Percentiles rank a stretch among this genome's conserved stretches.
Evolutionary conservation across 768 basidiomycete species (phyloP).

Genomic region (Collybiopsis luxurians): DNA sequence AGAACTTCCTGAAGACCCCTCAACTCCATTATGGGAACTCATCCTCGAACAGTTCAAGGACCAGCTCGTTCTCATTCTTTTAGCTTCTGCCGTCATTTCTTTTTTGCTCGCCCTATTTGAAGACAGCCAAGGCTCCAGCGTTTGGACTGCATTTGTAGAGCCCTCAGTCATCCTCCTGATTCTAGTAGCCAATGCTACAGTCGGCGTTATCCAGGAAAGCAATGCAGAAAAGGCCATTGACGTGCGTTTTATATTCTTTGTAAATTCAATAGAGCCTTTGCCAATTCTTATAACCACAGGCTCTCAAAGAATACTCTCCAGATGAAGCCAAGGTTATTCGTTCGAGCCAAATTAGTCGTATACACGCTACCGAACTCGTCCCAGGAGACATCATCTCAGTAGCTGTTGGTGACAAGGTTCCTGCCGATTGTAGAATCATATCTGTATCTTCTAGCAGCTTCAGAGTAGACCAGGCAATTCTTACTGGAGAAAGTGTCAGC

Average conservation of each 20-base stretch:
- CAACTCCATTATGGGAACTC: conserved; percentile 90
- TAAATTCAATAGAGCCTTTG: conserved; percentile 7
- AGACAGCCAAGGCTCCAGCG: conserved; percentile 59
- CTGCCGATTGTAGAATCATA: conserved; percentile 89
- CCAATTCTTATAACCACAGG: conserved; percentile 45
- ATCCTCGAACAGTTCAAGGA: conserved; percentile 99
- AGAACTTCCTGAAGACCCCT: conserved; percentile 92
- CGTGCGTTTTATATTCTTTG: conserved; percentile 46
- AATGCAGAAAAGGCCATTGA: conserved; percentile 98
- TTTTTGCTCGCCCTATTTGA: conserved; percentile 91
- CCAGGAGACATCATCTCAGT: conserved; percentile 93
- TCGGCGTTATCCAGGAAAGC: conserved; percentile 95
- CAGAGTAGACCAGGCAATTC: conserved; percentile 92
- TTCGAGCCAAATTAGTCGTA: conserved; percentile 60
- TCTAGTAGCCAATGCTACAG: conserved; percentile 93
- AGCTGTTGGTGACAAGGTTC: conserved; percentile 92
- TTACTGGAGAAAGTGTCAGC: conserved; percentile 91
- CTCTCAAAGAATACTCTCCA: conserved; percentile 94
- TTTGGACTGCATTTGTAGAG: conserved; percentile 90
- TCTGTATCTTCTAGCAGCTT: conserved; percentile 92
- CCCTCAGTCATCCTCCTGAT: conserved; percentile 94
- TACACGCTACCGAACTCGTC: conserved; percentile 88
- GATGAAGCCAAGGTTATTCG: conserved; percentile 93
- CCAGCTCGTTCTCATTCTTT: conserved; percentile 94
- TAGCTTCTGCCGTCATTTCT: conserved; percentile 90